Evolutionary conservation across 306 rosid species (phyloP).

Genomic region (Quercus berberidifolia): DNA sequence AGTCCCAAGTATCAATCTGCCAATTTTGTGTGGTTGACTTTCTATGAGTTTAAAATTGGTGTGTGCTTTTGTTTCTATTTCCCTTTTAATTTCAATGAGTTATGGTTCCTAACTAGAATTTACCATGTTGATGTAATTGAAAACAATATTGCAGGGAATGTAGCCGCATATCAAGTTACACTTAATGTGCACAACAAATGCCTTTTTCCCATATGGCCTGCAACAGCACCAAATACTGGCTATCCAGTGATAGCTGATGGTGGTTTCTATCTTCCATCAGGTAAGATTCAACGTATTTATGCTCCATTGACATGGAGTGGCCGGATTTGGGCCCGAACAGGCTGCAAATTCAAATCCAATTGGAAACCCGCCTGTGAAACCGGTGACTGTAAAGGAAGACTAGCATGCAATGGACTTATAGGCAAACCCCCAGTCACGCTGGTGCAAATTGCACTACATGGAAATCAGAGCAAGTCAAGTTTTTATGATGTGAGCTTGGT

Average conservation of each 20-base stretch:
- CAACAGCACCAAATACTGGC: slow-evolving; percentile 74
- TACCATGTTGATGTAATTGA: background rate
- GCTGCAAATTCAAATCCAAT: slow-evolving; percentile 55
- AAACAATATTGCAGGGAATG: slow-evolving; percentile 33
- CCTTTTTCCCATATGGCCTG: slow-evolving; percentile 90
- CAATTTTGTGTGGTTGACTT: too few species aligned
- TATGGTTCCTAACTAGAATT: too few species aligned
- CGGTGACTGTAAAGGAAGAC: slow-evolving; percentile 77
- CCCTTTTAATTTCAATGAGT: too few species aligned
- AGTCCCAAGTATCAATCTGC: too few species aligned
- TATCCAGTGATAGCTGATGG: slow-evolving; percentile 74
- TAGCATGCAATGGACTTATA: slow-evolving; percentile 73
- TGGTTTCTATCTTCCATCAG: slow-evolving; percentile 70
- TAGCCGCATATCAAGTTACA: slow-evolving; percentile 42
- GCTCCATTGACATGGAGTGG: slow-evolving; percentile 87
- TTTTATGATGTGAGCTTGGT: slow-evolving; percentile 80
- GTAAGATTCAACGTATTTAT: slow-evolving; percentile 31
- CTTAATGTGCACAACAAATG: slow-evolving; percentile 67
- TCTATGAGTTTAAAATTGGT: too few species aligned
- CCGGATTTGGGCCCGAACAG: slow-evolving; percentile 85
- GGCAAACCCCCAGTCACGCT: slow-evolving; percentile 86
- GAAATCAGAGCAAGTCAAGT: slow-evolving; percentile 45
- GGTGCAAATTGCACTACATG: slow-evolving; percentile 57
- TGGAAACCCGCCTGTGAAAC: slow-evolving; percentile 65
- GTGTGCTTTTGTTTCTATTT: too few species aligned